A percentile compares a stretch with the other conserved stretches of the same genome.
Evolutionary conservation across 768 basidiomycete genomes (phyloP).

Genomic region (Hortiboletus campestris): DNA sequence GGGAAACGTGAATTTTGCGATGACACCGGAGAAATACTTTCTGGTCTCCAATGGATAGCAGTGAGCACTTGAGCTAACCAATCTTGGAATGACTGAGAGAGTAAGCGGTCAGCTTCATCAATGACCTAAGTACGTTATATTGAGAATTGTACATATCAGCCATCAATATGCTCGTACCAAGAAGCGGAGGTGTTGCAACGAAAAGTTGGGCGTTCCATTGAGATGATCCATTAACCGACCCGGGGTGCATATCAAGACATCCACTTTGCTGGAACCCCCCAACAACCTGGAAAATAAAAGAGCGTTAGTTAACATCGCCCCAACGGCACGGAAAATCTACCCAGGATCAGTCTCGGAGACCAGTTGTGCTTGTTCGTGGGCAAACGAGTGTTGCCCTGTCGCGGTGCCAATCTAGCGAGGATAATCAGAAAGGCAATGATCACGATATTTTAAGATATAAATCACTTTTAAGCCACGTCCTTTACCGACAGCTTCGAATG

Average conservation of each 20-base stretch:
- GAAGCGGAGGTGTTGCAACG: slow-evolving; percentile 93
- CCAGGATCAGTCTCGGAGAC: slow-evolving; percentile 54
- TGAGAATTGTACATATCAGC: not conserved
- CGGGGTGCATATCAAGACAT: slow-evolving; percentile 94
- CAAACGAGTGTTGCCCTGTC: slow-evolving; percentile 92
- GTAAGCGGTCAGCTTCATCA: slow-evolving; percentile 95
- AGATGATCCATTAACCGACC: slow-evolving; percentile 95
- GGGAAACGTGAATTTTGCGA: slow-evolving; percentile 3
- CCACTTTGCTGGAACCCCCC: slow-evolving; percentile 89
- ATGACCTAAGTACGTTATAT: slow-evolving; percentile 61
- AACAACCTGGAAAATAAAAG: slow-evolving; percentile 45
- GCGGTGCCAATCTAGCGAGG: slow-evolving; percentile 63
- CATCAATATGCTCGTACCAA: slow-evolving; percentile 52
- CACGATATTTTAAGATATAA: not conserved
- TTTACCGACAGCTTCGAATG: slow-evolving; percentile 79
- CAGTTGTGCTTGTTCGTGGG: slow-evolving; percentile 84
- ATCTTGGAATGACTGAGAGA: slow-evolving; percentile 94
- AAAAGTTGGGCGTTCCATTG: slow-evolving; percentile 83
- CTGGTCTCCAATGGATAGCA: slow-evolving; percentile 54
- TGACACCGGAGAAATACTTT: not conserved
- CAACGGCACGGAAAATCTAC: slow-evolving; percentile 38
- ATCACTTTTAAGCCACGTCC: slow-evolving; percentile 83
- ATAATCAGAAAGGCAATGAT: not conserved
- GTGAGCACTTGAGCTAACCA: slow-evolving; percentile 84
- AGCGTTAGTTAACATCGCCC: not conserved